Evolutionary conservation across 352 stramenopile genomes (phyloP).

Genomic region (Halophytophthora batemanensis): DNA sequence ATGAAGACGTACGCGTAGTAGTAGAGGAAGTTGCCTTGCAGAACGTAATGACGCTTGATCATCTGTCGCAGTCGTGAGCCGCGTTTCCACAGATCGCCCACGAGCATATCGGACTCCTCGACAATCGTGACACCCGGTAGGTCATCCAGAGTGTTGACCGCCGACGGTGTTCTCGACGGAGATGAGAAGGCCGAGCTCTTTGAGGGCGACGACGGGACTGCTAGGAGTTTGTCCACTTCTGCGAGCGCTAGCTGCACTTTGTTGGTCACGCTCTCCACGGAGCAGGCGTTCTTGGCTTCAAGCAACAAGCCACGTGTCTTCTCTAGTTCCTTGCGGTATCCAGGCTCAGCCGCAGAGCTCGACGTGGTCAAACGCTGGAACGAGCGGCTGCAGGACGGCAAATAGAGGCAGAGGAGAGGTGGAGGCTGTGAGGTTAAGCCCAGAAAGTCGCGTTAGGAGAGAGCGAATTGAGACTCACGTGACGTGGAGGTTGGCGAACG

Average conservation of each 20-base stretch:
- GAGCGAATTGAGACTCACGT: constrained; percentile 28
- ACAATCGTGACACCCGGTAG: constrained; percentile 25
- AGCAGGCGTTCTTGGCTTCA: constrained; percentile 46
- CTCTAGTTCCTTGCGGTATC: constrained; percentile 48
- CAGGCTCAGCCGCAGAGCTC: constrained; percentile 15
- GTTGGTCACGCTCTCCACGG: constrained; percentile 28
- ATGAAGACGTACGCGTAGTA: constrained; percentile 63
- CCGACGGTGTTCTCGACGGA: constrained; percentile 15
- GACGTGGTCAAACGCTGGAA: constrained; percentile 23
- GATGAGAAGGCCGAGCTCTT: constrained; percentile 18
- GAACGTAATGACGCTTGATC: constrained; percentile 83
- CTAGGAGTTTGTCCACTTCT: constrained; percentile 43
- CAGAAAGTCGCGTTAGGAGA: neutral
- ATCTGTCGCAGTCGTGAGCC: constrained; percentile 79
- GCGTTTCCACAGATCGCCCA: constrained; percentile 73
- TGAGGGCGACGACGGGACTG: neutral
- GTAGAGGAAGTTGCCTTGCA: constrained; percentile 89
- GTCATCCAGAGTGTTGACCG: constrained; percentile 22
- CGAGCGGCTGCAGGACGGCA: constrained; percentile 24
- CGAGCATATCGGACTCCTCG: constrained; percentile 37
- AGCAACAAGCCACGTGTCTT: constrained; percentile 47
- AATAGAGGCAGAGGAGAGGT: constrained; percentile 3
- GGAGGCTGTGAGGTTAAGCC: neutral
- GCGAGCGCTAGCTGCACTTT: constrained; percentile 49
- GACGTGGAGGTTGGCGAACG: constrained; percentile 48